phyloP scores from a whole-genome alignment of 495 filamentous ascomycete species.

The Aspergillus indologenus region DNA sequence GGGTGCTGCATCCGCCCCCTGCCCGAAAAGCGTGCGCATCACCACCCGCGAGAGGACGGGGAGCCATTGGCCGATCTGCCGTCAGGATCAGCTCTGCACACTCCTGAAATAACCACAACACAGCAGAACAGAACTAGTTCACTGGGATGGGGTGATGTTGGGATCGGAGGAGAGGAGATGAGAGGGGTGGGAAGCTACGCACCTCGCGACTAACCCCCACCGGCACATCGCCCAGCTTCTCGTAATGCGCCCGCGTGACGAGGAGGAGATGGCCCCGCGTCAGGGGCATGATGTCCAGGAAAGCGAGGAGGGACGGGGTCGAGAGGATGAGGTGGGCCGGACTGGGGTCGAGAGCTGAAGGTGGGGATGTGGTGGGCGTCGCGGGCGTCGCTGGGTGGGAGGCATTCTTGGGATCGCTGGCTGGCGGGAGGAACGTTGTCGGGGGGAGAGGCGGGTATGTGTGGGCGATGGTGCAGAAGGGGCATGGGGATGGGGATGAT shows the following conservation, averaged over 20 bases:
- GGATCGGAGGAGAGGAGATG: background rate
- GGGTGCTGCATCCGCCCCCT: constrained; percentile 1
- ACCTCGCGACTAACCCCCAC: constrained; percentile 53
- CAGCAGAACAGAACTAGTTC: background rate
- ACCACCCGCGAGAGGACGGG: constrained; percentile 72
- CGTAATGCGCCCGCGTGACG: constrained; percentile 65
- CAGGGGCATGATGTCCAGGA: constrained; percentile 88
- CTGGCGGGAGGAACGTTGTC: constrained; percentile 25
- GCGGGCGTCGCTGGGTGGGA: background rate
- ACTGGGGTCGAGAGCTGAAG: constrained; percentile 24
- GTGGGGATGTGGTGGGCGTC: too few relatives aligned
- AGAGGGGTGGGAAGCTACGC: constrained; percentile 9
- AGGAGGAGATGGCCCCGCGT: constrained; percentile 75
- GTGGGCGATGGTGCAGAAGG: constrained; percentile 41
- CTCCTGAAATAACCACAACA: background rate
- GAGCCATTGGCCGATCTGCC: constrained; percentile 67
- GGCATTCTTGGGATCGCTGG: constrained; percentile 20
- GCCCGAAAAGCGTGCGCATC: constrained; percentile 46
- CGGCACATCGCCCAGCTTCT: constrained; percentile 65
- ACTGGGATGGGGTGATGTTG: too few relatives aligned
- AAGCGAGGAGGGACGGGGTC: constrained; percentile 69
- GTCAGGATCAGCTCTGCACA: too few relatives aligned
- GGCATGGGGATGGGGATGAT: constrained; percentile 28
- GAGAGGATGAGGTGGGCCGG: constrained; percentile 69
- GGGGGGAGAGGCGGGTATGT: constrained; percentile 41